Conservation (phyloP, 768 basidiomycete species). For the Termitomyces sp. region DNA sequence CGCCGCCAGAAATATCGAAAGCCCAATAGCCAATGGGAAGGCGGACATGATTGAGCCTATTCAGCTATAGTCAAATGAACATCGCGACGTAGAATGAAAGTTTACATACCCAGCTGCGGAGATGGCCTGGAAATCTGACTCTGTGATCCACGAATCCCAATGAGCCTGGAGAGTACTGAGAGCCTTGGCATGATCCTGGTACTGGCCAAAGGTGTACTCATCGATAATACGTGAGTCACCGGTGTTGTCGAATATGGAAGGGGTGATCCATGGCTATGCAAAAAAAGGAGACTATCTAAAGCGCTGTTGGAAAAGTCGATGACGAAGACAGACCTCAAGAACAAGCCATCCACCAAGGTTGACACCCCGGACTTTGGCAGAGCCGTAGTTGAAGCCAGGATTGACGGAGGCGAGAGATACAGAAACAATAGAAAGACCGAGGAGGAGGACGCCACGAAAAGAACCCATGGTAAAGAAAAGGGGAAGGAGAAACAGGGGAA, state of each 20-base stretch:
- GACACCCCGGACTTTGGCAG: constrained; percentile 74
- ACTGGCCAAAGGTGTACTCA: constrained; percentile 75
- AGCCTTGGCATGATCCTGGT: constrained; percentile 49
- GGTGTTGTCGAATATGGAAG: constrained; percentile 69
- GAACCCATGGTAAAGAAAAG: constrained; percentile 10
- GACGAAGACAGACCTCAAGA: constrained; percentile 31
- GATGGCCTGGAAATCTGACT: constrained; percentile 72
- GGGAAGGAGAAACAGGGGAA: constrained; percentile 1
- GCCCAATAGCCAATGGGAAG: constrained; percentile 91
- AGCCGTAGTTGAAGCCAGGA: constrained; percentile 70
- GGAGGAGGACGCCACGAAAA: constrained; percentile 17
- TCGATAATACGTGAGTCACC: constrained; percentile 59
- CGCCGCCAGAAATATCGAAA: constrained; percentile 72
- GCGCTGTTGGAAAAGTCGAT: neutral
- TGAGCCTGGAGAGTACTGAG: constrained; percentile 52
- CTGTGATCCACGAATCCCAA: constrained; percentile 85
- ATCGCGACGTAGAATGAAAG: neutral
- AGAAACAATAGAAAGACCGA: constrained; percentile 25
- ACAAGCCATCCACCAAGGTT: constrained; percentile 68
- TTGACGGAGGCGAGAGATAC: constrained; percentile 30
- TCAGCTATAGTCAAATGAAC: constrained; percentile 2
- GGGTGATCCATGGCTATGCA: constrained; percentile 72
- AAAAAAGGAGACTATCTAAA: constrained; percentile 8
- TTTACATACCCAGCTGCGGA: constrained; percentile 64
- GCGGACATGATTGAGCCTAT: constrained; percentile 79